Percentiles rank a stretch among this genome's conserved stretches.
Evolutionary conservation across 2,329 filamentous ascomycete genomes (phyloP).

Genomic region (Scedosporium aurantiacum): DNA sequence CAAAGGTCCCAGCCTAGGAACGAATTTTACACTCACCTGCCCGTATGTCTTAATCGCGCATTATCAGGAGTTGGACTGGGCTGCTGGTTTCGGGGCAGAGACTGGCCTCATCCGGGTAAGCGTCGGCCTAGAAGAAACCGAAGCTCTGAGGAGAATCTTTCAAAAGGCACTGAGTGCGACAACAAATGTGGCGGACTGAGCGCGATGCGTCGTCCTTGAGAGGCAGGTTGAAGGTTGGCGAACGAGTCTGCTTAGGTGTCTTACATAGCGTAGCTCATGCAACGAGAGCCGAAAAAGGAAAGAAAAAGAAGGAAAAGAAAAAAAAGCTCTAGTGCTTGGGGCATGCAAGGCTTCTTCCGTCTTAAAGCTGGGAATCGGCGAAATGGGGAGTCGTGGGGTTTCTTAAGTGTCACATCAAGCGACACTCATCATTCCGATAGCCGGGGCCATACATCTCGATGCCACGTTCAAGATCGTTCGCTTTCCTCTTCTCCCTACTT

Average conservation of each 20-base stretch:
- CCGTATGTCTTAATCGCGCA: slow-evolving; percentile 90
- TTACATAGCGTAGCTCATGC: too few relatives aligned
- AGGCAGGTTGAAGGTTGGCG: too few relatives aligned
- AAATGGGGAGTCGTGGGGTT: slow-evolving; percentile 14
- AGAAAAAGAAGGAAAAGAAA: too few relatives aligned
- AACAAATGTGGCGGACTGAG: neutral
- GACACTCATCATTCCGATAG: slow-evolving; percentile 49
- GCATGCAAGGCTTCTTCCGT: neutral
- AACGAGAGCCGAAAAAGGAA: too few relatives aligned
- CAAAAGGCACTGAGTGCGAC: slow-evolving; percentile 56
- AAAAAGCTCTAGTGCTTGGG: neutral
- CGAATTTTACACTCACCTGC: slow-evolving; percentile 88
- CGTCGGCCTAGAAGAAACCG: slow-evolving; percentile 74
- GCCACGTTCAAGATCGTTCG: slow-evolving; percentile 66
- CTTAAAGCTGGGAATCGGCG: too few relatives aligned
- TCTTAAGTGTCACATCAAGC: slow-evolving; percentile 39
- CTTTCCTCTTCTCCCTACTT: slow-evolving; percentile 53
- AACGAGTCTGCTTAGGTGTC: too few relatives aligned
- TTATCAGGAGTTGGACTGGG: slow-evolving; percentile 88
- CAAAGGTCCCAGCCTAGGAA: slow-evolving; percentile 90
- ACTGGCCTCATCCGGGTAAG: slow-evolving; percentile 74
- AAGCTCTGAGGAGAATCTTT: slow-evolving; percentile 54
- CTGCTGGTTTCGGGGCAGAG: slow-evolving; percentile 68
- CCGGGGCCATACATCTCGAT: slow-evolving; percentile 59
- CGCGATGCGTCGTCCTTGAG: too few relatives aligned